phyloP scores from a whole-genome alignment of 768 basidiomycete genomes.

The Hypholoma sublateritium region DNA sequence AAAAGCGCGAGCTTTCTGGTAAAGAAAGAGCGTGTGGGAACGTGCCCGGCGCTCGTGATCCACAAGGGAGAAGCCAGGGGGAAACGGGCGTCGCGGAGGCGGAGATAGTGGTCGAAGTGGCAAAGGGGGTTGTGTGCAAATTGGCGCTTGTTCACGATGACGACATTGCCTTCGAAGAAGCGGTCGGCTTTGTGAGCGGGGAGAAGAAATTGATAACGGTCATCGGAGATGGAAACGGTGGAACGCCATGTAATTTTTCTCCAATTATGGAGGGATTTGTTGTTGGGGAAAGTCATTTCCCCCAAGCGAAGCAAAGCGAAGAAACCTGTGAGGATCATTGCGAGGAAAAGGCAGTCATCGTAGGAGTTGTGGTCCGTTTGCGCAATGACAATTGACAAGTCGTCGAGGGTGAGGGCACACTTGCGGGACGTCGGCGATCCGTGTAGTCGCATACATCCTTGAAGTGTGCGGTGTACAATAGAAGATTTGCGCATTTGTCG shows the following conservation, averaged over 20 bases:
- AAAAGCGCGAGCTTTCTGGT: too few relatives aligned
- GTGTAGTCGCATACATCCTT: conserved; percentile 21
- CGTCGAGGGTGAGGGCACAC: conserved; percentile 18
- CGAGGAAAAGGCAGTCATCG: too few relatives aligned
- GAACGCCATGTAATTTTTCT: conserved; percentile 7
- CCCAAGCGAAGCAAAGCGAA: conserved; percentile 31
- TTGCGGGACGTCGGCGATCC: conserved; percentile 25
- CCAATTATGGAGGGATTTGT: conserved; percentile 28
- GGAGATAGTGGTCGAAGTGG: too few relatives aligned
- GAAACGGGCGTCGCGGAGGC: too few relatives aligned
- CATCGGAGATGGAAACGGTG: not conserved
- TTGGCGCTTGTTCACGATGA: too few relatives aligned
- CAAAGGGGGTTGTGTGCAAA: too few relatives aligned
- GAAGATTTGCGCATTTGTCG: too few relatives aligned
- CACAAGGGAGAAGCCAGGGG: too few relatives aligned
- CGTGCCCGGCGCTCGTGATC: too few relatives aligned
- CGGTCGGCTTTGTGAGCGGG: not conserved
- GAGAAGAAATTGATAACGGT: not conserved
- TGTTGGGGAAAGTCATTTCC: conserved; percentile 31
- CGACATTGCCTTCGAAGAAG: too few relatives aligned
- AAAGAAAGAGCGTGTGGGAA: too few relatives aligned
- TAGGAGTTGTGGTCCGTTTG: conserved; percentile 18
- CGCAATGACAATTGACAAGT: conserved; percentile 13
- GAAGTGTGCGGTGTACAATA: too few relatives aligned
- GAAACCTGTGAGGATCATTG: conserved; percentile 27